phyloP scores from a whole-genome alignment of 768 basidiomycete species.

The Naganishia vaughanmartiniae region DNA sequence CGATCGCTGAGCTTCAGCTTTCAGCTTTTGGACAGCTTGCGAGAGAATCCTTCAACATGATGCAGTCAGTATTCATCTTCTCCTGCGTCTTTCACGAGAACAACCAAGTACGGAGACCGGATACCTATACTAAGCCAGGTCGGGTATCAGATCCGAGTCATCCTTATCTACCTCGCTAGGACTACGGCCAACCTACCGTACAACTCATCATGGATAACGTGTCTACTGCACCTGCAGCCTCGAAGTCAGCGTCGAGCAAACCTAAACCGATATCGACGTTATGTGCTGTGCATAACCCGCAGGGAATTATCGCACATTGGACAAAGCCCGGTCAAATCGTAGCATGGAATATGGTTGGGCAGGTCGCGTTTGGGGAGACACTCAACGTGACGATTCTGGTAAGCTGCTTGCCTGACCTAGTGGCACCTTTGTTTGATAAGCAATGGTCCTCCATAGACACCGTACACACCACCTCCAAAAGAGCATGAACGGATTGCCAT shows the following conservation, averaged over 20 bases:
- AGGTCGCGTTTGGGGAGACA: conserved; percentile 5
- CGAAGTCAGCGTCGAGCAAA: neutral
- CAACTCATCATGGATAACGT: neutral
- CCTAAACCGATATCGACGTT: neutral
- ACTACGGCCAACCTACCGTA: neutral
- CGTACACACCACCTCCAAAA: conserved; percentile 5
- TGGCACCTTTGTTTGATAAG: neutral
- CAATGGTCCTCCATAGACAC: neutral
- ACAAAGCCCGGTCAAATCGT: conserved; percentile 11
- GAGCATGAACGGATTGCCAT: neutral
- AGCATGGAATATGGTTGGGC: conserved; percentile 17
- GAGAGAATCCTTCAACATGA: neutral
- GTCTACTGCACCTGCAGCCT: neutral
- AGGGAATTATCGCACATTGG: conserved; percentile 7
- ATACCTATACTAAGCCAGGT: neutral
- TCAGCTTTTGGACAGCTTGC: too few species aligned
- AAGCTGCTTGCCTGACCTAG: neutral
- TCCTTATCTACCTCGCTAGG: neutral
- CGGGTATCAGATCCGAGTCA: neutral
- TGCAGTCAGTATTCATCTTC: neutral
- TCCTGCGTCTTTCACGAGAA: too few species aligned
- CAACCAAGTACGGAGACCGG: too few species aligned
- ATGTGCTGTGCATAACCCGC: conserved; percentile 6
- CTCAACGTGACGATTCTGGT: conserved; percentile 3
- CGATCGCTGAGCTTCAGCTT: neutral